Evolutionary conservation across 2,329 filamentous ascomycete species (phyloP).

Genomic region (Apiospora arundinis): DNA sequence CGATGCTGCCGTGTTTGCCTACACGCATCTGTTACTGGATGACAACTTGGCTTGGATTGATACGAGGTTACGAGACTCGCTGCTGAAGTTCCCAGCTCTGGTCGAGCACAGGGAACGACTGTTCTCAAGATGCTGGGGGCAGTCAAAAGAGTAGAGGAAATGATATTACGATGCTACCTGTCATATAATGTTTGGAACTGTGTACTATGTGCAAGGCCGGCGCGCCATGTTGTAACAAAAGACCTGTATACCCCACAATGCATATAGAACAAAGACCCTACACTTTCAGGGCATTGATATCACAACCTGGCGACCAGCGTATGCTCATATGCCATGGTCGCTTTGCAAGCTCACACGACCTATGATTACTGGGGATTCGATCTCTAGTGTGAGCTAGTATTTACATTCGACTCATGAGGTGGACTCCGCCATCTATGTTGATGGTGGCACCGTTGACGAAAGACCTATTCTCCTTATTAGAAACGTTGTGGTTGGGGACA

Average conservation of each 20-base stretch:
- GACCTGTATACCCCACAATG: constrained; percentile 19
- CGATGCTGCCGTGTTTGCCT: constrained; percentile 89
- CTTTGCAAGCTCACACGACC: neutral
- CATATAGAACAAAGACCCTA: constrained; percentile 14
- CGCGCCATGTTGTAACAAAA: constrained; percentile 18
- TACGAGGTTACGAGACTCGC: constrained; percentile 60
- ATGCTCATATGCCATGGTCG: neutral
- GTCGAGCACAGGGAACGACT: constrained; percentile 69
- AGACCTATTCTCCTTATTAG: constrained; percentile 39
- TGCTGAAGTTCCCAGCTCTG: constrained; percentile 66
- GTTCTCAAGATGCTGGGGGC: constrained; percentile 53
- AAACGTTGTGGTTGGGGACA: neutral
- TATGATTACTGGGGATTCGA: neutral
- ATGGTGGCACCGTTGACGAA: constrained; percentile 72
- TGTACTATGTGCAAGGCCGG: constrained; percentile 12
- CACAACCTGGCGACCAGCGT: neutral
- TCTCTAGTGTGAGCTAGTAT: neutral
- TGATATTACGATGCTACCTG: neutral
- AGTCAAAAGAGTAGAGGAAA: neutral
- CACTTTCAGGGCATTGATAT: constrained; percentile 20
- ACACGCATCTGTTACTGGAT: constrained; percentile 81
- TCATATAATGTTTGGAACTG: neutral
- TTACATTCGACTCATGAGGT: constrained; percentile 53
- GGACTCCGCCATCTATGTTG: constrained; percentile 63
- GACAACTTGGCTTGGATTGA: constrained; percentile 69